Percentiles rank a stretch among this genome's conserved stretches.
phyloP scores from a whole-genome alignment of 768 basidiomycete genomes.

The Podaxis sp. region DNA sequence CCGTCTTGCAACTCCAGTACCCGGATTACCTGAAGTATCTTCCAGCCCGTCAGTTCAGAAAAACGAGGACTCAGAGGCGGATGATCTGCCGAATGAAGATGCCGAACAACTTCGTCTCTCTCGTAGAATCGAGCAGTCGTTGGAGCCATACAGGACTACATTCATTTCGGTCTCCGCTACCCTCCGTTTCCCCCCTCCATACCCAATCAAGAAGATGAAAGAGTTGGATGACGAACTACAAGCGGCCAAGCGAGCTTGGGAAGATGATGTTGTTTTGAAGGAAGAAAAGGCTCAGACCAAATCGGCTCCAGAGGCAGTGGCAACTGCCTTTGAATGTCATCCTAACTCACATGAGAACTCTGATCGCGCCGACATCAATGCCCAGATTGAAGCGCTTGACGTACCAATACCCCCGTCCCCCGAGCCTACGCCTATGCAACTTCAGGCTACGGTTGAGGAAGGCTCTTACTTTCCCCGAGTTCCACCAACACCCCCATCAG shows the following conservation, averaged over 20 bases:
- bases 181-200: constrained; percentile 88
- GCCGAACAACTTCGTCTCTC: constrained; percentile 70
- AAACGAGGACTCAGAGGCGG: constrained; percentile 35
- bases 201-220: constrained; percentile 85
- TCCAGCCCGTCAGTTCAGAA: not conserved
- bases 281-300: constrained; percentile 61
- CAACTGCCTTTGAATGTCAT: constrained; percentile 10
- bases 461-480: constrained; percentile 32
- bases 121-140: constrained; percentile 73
- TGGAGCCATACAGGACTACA: constrained; percentile 82
- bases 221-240: constrained; percentile 80
- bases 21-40: not conserved
- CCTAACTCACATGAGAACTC: constrained; percentile 10
- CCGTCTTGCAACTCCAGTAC: not conserved
- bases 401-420: constrained; percentile 28
- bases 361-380: constrained; percentile 53
- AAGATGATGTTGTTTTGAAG: constrained; percentile 79
- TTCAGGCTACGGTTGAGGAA: constrained; percentile 30
- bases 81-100: constrained; percentile 64
- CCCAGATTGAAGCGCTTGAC: constrained; percentile 63
- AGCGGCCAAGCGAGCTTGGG: constrained; percentile 72
- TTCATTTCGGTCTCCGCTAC: constrained; percentile 95
- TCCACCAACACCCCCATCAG: constrained; percentile 13
- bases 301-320: constrained; percentile 43
- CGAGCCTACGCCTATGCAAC: constrained; percentile 30